phyloP scores from a whole-genome alignment of 306 rosid genomes.

The Astragalus membranaceus region DNA sequence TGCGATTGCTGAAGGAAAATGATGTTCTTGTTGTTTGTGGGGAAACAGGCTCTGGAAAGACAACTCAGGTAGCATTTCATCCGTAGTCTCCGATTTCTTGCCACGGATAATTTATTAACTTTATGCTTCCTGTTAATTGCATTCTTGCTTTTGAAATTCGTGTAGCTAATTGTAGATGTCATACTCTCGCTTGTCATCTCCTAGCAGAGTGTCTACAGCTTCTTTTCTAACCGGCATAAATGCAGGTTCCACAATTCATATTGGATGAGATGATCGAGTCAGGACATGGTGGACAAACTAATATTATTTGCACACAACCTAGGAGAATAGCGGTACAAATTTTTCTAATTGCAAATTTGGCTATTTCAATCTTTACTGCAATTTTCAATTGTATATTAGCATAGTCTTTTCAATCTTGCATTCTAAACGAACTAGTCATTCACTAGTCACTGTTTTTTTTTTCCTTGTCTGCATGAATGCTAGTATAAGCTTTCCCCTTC shows the following conservation, averaged over 20 bases:
- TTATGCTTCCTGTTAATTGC: not conserved
- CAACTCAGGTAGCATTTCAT: conserved; percentile 71
- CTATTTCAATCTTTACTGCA: conserved; percentile 5
- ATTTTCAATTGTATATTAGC: not conserved
- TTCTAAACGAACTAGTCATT: not conserved
- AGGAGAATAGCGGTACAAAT: conserved; percentile 80
- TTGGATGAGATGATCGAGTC: conserved; percentile 90
- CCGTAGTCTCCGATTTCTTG: conserved; percentile 9
- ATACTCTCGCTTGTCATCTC: not conserved
- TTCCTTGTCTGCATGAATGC: not conserved
- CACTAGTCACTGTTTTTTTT: not conserved
- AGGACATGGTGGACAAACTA: conserved; percentile 69
- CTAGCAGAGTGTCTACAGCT: not conserved
- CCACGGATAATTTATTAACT: not conserved
- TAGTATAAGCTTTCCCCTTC: not conserved
- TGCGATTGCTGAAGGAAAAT: conserved; percentile 63
- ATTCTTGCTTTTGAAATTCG: conserved; percentile 4
- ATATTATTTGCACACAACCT: conserved; percentile 93
- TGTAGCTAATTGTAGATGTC: conserved; percentile 3
- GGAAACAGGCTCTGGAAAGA: conserved; percentile 99
- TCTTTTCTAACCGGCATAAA: conserved; percentile 14
- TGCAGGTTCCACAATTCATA: conserved; percentile 90
- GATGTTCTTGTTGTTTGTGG: conserved; percentile 90
- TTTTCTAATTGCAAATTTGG: conserved; percentile 11
- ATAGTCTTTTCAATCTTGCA: not conserved